Evolutionary conservation across 768 basidiomycete genomes (phyloP).

Genomic region (Agrocybe praecox): DNA sequence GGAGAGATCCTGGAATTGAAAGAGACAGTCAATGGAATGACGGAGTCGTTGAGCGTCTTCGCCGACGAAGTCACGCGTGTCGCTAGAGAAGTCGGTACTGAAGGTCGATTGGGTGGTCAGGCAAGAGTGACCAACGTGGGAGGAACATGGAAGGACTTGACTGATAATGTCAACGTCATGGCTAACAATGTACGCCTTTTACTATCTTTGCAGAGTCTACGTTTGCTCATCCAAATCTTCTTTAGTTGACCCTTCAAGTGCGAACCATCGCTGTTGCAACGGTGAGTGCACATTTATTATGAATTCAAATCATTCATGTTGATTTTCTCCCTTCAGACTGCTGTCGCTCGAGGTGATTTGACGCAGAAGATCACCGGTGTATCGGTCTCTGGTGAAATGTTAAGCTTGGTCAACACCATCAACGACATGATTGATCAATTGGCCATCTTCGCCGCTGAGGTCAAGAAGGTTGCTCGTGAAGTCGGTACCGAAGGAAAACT

Average conservation of each 20-base stretch:
- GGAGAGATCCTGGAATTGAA: conserved; percentile 92
- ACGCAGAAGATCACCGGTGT: conserved; percentile 93
- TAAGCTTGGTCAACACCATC: conserved; percentile 96
- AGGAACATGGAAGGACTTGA: conserved; percentile 97
- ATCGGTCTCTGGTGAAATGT: conserved; percentile 92
- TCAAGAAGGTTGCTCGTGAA: conserved; percentile 95
- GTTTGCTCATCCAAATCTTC: not conserved
- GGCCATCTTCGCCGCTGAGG: conserved; percentile 57
- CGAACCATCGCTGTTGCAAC: conserved; percentile 93
- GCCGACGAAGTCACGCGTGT: conserved; percentile 84
- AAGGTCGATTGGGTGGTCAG: conserved; percentile 93
- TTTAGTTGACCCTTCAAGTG: conserved; percentile 89
- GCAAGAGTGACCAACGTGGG: conserved; percentile 93
- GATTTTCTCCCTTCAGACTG: conserved; percentile 44
- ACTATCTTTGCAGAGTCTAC: not conserved
- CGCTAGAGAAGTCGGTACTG: conserved; percentile 96
- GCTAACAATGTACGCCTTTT: conserved; percentile 73
- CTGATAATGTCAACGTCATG: conserved; percentile 96
- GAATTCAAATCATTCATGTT: not conserved
- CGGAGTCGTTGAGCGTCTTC: conserved; percentile 81
- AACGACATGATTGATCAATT: conserved; percentile 78
- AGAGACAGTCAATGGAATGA: conserved; percentile 96
- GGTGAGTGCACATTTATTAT: conserved; percentile 41
- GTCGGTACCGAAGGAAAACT: conserved; percentile 99
- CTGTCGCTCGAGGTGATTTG: conserved; percentile 92